Evolutionary conservation across 2,329 filamentous ascomycete genomes (phyloP), one percentile per base, ranked within the genome.

Genomic region (Stagonosporopsis chrysanthemi): DNA sequence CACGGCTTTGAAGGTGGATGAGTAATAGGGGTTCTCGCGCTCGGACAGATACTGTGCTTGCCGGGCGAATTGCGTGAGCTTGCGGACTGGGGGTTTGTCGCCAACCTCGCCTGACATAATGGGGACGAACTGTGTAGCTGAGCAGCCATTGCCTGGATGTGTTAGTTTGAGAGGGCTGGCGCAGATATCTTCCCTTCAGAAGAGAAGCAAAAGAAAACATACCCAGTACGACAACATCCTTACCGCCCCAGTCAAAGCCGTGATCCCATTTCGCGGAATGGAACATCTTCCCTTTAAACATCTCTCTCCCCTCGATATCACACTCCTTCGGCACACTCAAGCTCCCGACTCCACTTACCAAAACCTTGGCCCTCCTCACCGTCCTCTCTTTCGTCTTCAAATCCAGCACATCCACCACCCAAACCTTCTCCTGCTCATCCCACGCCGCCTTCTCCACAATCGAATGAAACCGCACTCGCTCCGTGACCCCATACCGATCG

Each of bases 31-130:
- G 47, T 81, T 82, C 0, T 77, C 74, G 11, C 80, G 75, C 44
- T 80, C 78, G 2, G 77, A 72, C 1, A 84, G 71, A 71, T 79
- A 84, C 56, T 84, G 82, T 4, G 82, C 71, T 67, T 83, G 81
- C 8, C 81, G 78, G n/a, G 72, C 77, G 60, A 84, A 83, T 45
- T 84, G 81, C 0, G 76, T 79, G 22, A 82, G 69, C 23, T 73
- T 75, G 19, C 69, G 74, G 9, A 75, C 79, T 4, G 75, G 69
- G 5, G 54, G 39, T 7, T 51, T 39, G 31, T 39, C 26, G 12
- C 63, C 64, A 2, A 70, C 66, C n/a, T 70, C 70, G 29, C 69
- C 65, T 15, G 75, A 75, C 66, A 82, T 74, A 33, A 79, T 75
- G 3, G 80, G 81, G 1, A 82, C 76, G 38, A 82, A 80, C 62